phyloP scores from a whole-genome alignment of 1,284 basidiomycete genomes.

The Pascua sp. region DNA sequence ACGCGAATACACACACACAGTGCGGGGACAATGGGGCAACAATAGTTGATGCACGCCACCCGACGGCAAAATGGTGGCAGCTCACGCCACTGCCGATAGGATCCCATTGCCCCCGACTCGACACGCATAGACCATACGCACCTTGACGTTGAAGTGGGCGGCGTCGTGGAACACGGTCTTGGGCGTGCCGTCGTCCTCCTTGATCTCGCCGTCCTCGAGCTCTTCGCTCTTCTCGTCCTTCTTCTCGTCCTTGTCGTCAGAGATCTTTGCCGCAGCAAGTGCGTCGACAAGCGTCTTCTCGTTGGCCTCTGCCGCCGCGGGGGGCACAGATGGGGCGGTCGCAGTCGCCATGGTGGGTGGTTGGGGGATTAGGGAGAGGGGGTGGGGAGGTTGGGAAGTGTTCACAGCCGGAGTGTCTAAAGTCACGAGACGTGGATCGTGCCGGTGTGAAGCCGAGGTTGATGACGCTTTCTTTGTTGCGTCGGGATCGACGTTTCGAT shows the following conservation, averaged over 20 bases:
- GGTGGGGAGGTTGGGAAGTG: neutral
- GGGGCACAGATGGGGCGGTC: constrained; percentile 28
- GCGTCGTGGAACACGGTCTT: constrained; percentile 88
- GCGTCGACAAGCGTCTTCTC: constrained; percentile 34
- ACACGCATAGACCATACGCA: constrained; percentile 40
- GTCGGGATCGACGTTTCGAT: too few relatives aligned
- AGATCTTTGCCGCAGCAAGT: constrained; percentile 35
- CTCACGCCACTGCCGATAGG: too few relatives aligned
- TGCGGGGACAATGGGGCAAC: too few relatives aligned
- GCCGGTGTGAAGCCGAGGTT: too few relatives aligned
- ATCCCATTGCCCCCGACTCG: too few relatives aligned
- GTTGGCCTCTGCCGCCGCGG: constrained; percentile 31
- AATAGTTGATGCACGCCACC: too few relatives aligned
- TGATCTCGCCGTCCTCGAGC: constrained; percentile 43
- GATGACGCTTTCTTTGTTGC: too few relatives aligned
- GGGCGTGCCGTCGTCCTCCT: constrained; percentile 50
- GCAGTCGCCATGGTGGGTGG: constrained; percentile 3
- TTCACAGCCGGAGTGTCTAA: neutral
- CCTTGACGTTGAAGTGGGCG: constrained; percentile 87
- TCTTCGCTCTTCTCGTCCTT: constrained; percentile 26
- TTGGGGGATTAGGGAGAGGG: neutral
- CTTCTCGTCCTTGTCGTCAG: constrained; percentile 19
- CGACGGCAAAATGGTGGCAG: too few relatives aligned
- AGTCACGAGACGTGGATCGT: neutral
- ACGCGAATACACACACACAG: neutral